phyloP scores from a whole-genome alignment of 768 basidiomycete genomes.

The Cystofilobasidium macerans region DNA sequence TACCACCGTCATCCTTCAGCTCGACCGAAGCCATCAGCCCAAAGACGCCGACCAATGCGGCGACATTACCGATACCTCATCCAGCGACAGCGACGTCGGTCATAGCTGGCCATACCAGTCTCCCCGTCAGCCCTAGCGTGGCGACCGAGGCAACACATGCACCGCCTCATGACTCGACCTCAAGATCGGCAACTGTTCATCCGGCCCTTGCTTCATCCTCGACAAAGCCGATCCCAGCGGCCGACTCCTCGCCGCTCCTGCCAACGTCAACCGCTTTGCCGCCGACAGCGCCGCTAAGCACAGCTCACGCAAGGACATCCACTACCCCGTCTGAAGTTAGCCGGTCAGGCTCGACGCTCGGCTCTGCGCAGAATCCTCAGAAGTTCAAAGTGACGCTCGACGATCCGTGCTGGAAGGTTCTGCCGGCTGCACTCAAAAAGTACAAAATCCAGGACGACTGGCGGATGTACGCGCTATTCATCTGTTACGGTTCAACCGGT shows the following conservation, averaged over 20 bases:
- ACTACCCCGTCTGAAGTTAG: not conserved
- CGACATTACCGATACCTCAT: not conserved
- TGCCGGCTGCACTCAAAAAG: slow-evolving; percentile 95
- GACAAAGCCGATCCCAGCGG: not conserved
- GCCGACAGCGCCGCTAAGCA: not conserved
- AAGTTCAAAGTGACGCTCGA: slow-evolving; percentile 96
- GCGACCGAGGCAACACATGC: not conserved
- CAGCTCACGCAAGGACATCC: not conserved
- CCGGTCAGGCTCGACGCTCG: not conserved
- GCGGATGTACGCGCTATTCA: slow-evolving; percentile 99
- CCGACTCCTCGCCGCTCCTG: not conserved
- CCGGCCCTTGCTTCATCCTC: not conserved
- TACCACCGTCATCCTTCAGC: not conserved
- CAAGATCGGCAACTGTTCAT: too few relatives aligned
- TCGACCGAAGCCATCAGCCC: not conserved
- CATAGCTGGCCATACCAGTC: not conserved
- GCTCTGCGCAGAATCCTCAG: slow-evolving; percentile 33
- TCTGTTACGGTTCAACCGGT: slow-evolving; percentile 91
- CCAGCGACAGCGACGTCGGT: not conserved
- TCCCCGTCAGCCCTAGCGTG: not conserved
- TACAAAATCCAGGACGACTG: slow-evolving; percentile 99
- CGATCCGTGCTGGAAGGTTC: slow-evolving; percentile 96
- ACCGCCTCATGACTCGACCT: too few relatives aligned
- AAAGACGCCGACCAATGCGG: slow-evolving; percentile 4
- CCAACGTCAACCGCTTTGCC: not conserved